phyloP scores from a whole-genome alignment of 2,329 filamentous ascomycete genomes.

The Alternaria sp. region DNA sequence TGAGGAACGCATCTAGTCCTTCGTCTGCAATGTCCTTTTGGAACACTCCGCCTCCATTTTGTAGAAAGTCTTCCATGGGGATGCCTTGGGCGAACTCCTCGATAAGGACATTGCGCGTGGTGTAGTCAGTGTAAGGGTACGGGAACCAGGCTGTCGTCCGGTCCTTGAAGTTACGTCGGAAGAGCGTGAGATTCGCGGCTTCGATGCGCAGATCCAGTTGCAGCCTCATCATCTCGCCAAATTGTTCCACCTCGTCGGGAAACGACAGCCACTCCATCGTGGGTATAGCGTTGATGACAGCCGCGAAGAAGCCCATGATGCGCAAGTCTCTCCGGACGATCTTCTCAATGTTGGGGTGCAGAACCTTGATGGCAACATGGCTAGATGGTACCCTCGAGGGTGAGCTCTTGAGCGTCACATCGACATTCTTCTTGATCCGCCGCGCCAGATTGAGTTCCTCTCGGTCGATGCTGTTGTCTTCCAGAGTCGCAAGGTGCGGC shows the following conservation, averaged over 20 bases:
- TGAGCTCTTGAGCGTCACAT: slow-evolving; percentile 83
- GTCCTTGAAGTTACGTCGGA: slow-evolving; percentile 88
- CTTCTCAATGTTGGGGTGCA: slow-evolving; percentile 89
- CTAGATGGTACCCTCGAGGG: slow-evolving; percentile 85
- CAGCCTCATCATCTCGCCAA: slow-evolving; percentile 98
- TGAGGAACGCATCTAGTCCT: slow-evolving; percentile 91
- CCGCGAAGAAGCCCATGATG: slow-evolving; percentile 94
- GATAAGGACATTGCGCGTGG: slow-evolving; percentile 87
- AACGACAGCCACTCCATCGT: slow-evolving; percentile 98
- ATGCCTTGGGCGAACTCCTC: slow-evolving; percentile 97
- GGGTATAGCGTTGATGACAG: slow-evolving; percentile 81
- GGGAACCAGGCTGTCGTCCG: slow-evolving; percentile 96
- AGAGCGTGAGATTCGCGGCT: slow-evolving; percentile 84
- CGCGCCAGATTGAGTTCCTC: slow-evolving; percentile 66
- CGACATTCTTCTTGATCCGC: slow-evolving; percentile 80
- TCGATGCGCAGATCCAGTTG: slow-evolving; percentile 96
- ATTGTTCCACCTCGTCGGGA: slow-evolving; percentile 90
- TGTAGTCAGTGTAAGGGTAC: slow-evolving; percentile 90
- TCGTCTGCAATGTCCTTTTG: slow-evolving; percentile 94
- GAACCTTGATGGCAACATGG: slow-evolving; percentile 94
- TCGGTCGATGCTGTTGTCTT: slow-evolving; percentile 60
- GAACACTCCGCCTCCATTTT: slow-evolving; percentile 89
- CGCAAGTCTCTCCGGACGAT: slow-evolving; percentile 87
- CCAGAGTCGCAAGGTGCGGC: slow-evolving; percentile 72
- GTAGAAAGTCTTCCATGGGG: slow-evolving; percentile 85